Conservation (phyloP, 1,284 basidiomycete species). For the Ganoderma resinaceum region DNA sequence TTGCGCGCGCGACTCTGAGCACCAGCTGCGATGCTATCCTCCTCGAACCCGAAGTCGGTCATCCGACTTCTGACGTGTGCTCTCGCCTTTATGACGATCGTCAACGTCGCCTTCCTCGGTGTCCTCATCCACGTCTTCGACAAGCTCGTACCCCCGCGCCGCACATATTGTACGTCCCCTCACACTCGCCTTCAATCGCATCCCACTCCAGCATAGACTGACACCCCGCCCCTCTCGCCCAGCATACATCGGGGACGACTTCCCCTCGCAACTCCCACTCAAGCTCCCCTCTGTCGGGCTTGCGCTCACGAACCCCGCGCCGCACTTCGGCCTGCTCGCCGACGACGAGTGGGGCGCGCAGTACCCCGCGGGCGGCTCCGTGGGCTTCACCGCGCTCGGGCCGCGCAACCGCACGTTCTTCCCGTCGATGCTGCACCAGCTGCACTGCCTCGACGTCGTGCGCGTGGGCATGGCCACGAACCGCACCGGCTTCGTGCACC, state of each 20-base stretch:
- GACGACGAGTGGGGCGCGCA: conserved; percentile 46
- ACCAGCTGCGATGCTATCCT: not conserved
- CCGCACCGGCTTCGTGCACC: conserved; percentile 33
- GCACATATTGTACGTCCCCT: not conserved
- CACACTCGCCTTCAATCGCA: not conserved
- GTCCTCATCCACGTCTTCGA: not conserved
- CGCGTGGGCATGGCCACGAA: conserved; percentile 28
- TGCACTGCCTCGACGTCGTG: conserved; percentile 37
- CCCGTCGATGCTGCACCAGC: conserved; percentile 34
- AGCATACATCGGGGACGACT: conserved; percentile 36
- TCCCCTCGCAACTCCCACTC: conserved; percentile 33
- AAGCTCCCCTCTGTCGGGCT: conserved; percentile 27
- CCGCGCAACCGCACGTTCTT: conserved; percentile 34
- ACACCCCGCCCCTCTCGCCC: not conserved
- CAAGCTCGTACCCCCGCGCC: conserved; percentile 3
- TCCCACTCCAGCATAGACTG: not conserved
- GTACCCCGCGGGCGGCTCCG: conserved; percentile 37
- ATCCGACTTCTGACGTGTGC: conserved; percentile 1
- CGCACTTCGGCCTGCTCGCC: conserved; percentile 30
- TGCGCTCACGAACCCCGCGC: conserved; percentile 20
- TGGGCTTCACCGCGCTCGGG: conserved; percentile 46
- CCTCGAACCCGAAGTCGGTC: conserved; percentile 4
- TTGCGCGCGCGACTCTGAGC: not conserved
- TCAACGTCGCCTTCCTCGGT: conserved; percentile 1
- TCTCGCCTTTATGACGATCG: conserved; percentile 2